Conservation (phyloP, 1,139 yeast species). For the Diutina neorugosa region DNA sequence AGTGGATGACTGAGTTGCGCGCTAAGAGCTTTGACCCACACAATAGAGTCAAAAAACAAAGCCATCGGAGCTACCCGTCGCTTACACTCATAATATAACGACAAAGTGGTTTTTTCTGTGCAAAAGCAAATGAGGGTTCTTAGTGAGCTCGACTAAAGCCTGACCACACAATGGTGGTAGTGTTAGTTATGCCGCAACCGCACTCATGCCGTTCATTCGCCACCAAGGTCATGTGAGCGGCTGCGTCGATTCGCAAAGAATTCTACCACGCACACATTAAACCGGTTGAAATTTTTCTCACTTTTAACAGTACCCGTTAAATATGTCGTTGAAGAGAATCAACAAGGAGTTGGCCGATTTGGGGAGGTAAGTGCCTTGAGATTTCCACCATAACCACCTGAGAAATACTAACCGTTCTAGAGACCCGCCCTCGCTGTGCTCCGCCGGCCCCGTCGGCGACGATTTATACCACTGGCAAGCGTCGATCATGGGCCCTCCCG, state of each 20-base stretch:
- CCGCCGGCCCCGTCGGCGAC: conserved; percentile 98
- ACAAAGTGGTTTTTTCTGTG: no score
- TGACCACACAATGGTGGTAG: no score
- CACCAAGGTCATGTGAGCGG: conserved; percentile 3
- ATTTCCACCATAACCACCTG: neutral
- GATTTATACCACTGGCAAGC: conserved; percentile 96
- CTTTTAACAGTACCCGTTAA: no score
- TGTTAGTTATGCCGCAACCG: neutral
- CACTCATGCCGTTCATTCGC: neutral
- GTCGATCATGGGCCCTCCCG: conserved; percentile 91
- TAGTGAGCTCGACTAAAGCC: no score
- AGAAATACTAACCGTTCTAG: conserved; percentile 31
- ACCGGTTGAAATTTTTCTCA: neutral
- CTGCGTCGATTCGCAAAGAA: neutral
- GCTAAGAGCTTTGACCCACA: no score
- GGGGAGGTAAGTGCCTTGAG: conserved; percentile 61
- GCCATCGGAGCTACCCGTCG: no score
- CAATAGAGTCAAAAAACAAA: no score
- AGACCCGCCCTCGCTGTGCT: conserved; percentile 98
- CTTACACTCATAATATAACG: no score
- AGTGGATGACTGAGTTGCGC: no score
- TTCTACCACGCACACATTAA: neutral
- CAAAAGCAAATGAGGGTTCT: no score
- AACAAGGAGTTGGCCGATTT: conserved; percentile 90
- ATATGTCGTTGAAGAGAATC: conserved; percentile 87